Evolutionary conservation across 148 eudicot genomes (phyloP).

Genomic region (Rhododendron griersonianum): DNA sequence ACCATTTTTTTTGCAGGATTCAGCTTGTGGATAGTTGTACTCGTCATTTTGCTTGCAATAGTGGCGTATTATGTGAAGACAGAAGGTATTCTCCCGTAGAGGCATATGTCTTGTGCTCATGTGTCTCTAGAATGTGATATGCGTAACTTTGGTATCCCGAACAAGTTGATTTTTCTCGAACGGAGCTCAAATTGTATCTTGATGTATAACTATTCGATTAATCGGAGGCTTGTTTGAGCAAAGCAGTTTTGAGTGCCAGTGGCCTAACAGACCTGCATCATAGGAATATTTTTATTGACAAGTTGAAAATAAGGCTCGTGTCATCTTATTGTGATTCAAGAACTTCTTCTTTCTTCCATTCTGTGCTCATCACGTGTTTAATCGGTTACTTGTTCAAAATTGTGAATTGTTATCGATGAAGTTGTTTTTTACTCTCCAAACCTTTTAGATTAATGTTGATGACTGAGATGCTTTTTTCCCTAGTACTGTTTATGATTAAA

Average conservation of each 20-base stretch:
- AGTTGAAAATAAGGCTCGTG: neutral
- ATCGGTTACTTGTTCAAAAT: neutral
- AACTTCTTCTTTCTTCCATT: neutral
- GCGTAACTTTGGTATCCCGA: neutral
- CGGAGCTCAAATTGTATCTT: neutral
- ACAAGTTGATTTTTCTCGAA: neutral
- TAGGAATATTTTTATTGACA: neutral
- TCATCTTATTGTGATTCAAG: neutral
- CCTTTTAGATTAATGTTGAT: neutral
- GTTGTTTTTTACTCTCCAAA: too few relatives aligned
- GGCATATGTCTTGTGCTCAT: neutral
- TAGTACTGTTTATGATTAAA: neutral
- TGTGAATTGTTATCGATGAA: neutral
- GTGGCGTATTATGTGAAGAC: slow-evolving; percentile 19
- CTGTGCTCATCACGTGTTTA: neutral
- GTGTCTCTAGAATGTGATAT: neutral
- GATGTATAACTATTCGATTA: neutral
- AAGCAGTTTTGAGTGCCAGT: neutral
- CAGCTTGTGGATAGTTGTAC: slow-evolving; percentile 33
- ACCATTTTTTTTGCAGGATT: slow-evolving; percentile 16
- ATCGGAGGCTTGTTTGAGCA: neutral
- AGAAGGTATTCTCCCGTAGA: slow-evolving; percentile 4
- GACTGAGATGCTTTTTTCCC: neutral
- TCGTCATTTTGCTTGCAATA: slow-evolving; percentile 28
- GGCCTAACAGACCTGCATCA: neutral